Evolutionary conservation across 2,329 filamentous ascomycete genomes (phyloP), one percentile per base, ranked within the genome.

Genomic region (Bipolaris sorokiniana): DNA sequence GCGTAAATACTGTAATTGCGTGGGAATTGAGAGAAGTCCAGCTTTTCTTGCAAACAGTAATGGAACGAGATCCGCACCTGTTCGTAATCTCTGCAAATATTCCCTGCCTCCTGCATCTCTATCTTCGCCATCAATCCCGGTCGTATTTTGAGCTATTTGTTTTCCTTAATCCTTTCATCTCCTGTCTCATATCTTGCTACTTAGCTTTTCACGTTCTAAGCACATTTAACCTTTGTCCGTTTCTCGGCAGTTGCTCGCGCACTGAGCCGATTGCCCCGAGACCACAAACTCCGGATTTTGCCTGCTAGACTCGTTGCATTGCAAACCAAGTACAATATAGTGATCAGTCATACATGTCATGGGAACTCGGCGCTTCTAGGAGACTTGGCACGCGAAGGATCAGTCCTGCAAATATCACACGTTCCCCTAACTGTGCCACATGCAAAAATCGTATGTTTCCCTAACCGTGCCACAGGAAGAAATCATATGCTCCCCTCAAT

Each of bases 81-180:
- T 15, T 48, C 34, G 42, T 47, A 41, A 34, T 41, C 42, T 48
- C 7, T 16, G 47, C 42, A 34, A 53, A 22, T 48, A 34, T 53
- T 48, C 42, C 42, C 42, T 47, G 36, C 16, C 34, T n/a, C 31
- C 33, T 48, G 3, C 18, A 11, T 26, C 11, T 16, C 33, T 6
- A 26, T 48, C 9, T 3, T 37, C 18, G 7, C 46, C 20, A 34
- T 53, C 22, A 42, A 48, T 5, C 51, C 33, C 34, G 34, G 34
- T 54, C 41, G 5, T 53, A 1, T 23, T 53, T 20, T 20, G n/a
- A 47, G 33, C 33, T 20, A 52, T 52, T 41, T 47, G 16, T 36
- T 20, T 20, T 23, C 16, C 22, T 31, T n/a, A 11, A 47, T 23
- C 45, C 22, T 48, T 40, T 20, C 36, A 31, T 31, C 41, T 33